Conservation (phyloP, 805 yeast genomes). For the Metschnikowia proteae region DNA sequence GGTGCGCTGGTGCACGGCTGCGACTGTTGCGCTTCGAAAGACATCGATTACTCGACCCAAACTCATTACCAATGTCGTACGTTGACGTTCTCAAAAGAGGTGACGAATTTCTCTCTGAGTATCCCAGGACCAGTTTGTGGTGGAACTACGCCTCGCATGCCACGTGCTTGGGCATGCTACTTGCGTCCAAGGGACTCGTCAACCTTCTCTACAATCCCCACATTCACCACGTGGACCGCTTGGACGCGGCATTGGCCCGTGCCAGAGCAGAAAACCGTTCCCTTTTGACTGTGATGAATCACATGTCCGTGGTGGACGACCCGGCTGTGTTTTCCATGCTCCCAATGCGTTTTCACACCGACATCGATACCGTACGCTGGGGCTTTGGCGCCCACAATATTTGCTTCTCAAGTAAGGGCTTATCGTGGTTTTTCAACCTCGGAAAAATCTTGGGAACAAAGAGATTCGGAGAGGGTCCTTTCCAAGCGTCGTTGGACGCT, state of each 20-base stretch:
- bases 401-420: slow-evolving; percentile 60
- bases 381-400: slow-evolving; percentile 91
- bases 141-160: slow-evolving; percentile 72
- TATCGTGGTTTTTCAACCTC: slow-evolving; percentile 66
- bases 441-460: slow-evolving; percentile 88
- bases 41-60: background rate
- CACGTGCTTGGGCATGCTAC: slow-evolving; percentile 64
- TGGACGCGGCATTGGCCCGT: slow-evolving; percentile 60
- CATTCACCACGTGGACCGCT: slow-evolving; percentile 56
- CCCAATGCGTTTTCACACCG: slow-evolving; percentile 63
- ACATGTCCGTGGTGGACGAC: slow-evolving; percentile 89
- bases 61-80: slow-evolving; percentile 50
- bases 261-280: slow-evolving; percentile 70
- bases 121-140: slow-evolving; percentile 52
- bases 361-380: slow-evolving; percentile 78
- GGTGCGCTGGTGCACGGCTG: slow-evolving; percentile 1
- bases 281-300: slow-evolving; percentile 84
- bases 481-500: slow-evolving; percentile 87
- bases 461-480: slow-evolving; percentile 90
- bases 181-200: slow-evolving; percentile 58
- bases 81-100: slow-evolving; percentile 69
- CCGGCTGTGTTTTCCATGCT: slow-evolving; percentile 86
- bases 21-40: background rate
- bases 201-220: slow-evolving; percentile 61
- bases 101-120: slow-evolving; percentile 60